These are phyloP conservation scores for sweet orange (Citrus sinensis) DNA, from an alignment of 345 rosid species.

Conservation along the genomic window DNA sequence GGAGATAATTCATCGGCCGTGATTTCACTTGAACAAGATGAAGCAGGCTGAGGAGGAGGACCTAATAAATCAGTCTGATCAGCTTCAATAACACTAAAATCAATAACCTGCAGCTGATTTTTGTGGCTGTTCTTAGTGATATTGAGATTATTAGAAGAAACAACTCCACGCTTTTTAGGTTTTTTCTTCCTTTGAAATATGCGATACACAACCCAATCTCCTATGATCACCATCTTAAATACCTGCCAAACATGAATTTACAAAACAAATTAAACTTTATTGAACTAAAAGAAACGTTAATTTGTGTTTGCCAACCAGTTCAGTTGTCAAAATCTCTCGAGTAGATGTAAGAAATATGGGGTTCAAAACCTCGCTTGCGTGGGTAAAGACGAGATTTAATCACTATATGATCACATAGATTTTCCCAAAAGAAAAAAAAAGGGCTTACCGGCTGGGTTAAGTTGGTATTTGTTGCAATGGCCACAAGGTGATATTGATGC, in stretches of 20 bases:
- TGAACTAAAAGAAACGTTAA: not conserved
- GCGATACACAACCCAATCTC: constrained; percentile 63
- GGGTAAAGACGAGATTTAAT: too few species aligned
- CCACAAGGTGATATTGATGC: constrained; percentile 56
- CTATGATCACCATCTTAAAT: constrained; percentile 17
- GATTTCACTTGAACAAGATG: constrained; percentile 54
- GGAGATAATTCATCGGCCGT: constrained; percentile 24
- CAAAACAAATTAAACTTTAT: constrained; percentile 5
- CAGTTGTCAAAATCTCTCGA: not conserved
- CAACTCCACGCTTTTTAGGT: constrained; percentile 15
- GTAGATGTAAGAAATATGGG: too few species aligned
- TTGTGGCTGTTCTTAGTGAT: constrained; percentile 1
- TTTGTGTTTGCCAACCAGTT: not conserved
- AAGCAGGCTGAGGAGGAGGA: constrained; percentile 54
- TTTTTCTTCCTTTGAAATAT: constrained; percentile 58
- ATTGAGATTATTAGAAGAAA: constrained; percentile 12
- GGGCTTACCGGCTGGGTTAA: constrained; percentile 24
- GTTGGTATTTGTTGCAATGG: constrained; percentile 6
- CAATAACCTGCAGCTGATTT: not conserved
- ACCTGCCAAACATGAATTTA: constrained; percentile 31
- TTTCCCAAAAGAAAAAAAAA: too few species aligned
- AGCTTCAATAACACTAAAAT: not conserved
- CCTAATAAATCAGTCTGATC: constrained; percentile 19
- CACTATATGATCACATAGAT: too few species aligned
- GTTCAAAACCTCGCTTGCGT: too few species aligned